Conservation (phyloP, 352 stramenopile species). For the Blastocystis sp. region DNA sequence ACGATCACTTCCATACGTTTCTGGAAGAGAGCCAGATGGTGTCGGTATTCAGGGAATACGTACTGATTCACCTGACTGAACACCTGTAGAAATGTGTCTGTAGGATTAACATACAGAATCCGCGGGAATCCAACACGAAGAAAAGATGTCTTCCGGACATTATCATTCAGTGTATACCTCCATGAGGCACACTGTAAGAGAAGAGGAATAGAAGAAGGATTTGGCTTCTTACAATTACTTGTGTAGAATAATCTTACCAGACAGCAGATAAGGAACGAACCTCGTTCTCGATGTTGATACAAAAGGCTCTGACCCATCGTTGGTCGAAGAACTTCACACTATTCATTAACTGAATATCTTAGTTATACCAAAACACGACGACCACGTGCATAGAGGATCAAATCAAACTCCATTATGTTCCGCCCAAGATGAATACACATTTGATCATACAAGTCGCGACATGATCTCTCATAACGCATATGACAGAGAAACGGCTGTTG, state of each 20-base stretch:
- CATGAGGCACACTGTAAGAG: neutral
- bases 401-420: neutral
- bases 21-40: neutral
- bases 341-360: neutral
- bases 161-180: neutral
- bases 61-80: neutral
- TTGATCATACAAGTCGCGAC: conserved; percentile 8
- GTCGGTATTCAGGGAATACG: neutral
- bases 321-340: neutral
- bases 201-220: neutral
- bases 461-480: neutral
- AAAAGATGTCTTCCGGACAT: neutral
- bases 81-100: neutral
- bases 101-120: neutral
- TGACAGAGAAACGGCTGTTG: neutral
- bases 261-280: neutral
- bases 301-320: neutral
- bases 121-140: neutral
- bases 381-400: neutral
- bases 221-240: neutral
- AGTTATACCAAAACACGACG: neutral
- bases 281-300: neutral
- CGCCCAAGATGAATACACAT: neutral
- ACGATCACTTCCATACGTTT: neutral
- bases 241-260: neutral